Base-by-base conservation (phyloP, 1,284 basidiomycete species). In the Pisolithus thermaeus region DNA sequence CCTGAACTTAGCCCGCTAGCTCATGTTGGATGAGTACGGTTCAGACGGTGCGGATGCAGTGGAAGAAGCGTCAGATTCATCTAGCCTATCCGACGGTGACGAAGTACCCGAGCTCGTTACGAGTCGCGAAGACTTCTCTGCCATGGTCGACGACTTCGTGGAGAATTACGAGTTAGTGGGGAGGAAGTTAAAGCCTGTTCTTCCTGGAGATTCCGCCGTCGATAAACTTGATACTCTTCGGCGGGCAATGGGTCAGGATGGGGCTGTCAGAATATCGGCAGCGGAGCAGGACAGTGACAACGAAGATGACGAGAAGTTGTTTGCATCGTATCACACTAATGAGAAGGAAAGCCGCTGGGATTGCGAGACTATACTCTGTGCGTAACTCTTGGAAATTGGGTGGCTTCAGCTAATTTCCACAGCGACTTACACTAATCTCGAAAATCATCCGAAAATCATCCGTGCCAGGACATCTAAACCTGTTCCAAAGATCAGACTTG, bases 391-490 rank as follows among this genome's bases (percentile, higher is more conserved):
- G 39, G 47, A 16, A 46, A 22, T 25, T 27, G 39, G 3, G 37
- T 28, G 23, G n/a, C 37, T 44, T 25, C 12, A 25, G 7, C 57
- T 66, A 36, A 66, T 28, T 38, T 41, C 32, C n/a, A 16, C 62
- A 96, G 93, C 87, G n/a, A 97, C 93, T 1, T 94, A 94, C 66
- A 90, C 91, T 16, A 97, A 95, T 64, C 76, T 96, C 4, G 95
- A 96, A 66, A 97, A 98, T 63, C 94, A 97, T 65, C 94, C 94
- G 0, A 81, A 85, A 12, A 73, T 94, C 28, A 92, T 97, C 57
- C 80, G 83, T 22, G 80, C 83, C 27, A 77, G 83, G 36, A 76
- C 77, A 57, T 66, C 65, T 48, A 80, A 70, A 61, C 73, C 73
- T 20, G 74, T 78, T 0, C 73, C 82, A 0, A 86, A 81, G 64